Base-by-base conservation (phyloP, 2,329 filamentous ascomycete species). In the Leptoxyphium fumago region DNA sequence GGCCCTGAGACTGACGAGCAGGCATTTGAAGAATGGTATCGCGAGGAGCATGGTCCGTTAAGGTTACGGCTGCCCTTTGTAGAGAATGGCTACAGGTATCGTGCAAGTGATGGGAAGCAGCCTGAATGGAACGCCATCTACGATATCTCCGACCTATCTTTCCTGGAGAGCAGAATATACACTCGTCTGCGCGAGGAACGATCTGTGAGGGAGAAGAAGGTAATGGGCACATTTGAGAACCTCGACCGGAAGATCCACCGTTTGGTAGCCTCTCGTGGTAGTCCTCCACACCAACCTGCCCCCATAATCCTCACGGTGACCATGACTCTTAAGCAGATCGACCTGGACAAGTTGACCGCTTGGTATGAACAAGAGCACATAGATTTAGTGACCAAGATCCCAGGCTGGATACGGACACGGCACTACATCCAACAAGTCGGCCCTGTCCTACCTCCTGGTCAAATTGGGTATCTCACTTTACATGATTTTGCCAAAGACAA, bases 11-110 rank as follows among this genome's bases (percentile, higher is more conserved):
- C 86, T 54, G 69, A 79, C 44, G 64, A 73, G 40, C 70, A 75
- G 49, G 77, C 84, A 56, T 93, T 94, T 65, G 82, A 93, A 63
- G 84, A 93, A 61, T 89, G 84, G 84, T 94, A 94, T 69, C 88
- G 93, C 68, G 91, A 87, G 63, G 86, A 94, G 67, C 86, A 94
- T 65, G 86, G 86, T 43, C 86, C 86, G 14, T 76, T 79, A 13
- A 81, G 86, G 40, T 74, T 93, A 6, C 80, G 84, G 41, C 67
- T 93, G 11, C 77, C 83, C 3, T 78, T 82, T 54, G 78, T 88
- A 58, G 60, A 66, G 52, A 91, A 85, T 61, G 86, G 86, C 46
- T 80, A 91, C 53, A 80, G 86, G 38, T 94, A 87, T 65, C 73
- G 71, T 21, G 81, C 83, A 8, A 74, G 67, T 13, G 83, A 89